Base-by-base conservation (phyloP, 805 yeast species). In the Candida silvicultrix region DNA sequence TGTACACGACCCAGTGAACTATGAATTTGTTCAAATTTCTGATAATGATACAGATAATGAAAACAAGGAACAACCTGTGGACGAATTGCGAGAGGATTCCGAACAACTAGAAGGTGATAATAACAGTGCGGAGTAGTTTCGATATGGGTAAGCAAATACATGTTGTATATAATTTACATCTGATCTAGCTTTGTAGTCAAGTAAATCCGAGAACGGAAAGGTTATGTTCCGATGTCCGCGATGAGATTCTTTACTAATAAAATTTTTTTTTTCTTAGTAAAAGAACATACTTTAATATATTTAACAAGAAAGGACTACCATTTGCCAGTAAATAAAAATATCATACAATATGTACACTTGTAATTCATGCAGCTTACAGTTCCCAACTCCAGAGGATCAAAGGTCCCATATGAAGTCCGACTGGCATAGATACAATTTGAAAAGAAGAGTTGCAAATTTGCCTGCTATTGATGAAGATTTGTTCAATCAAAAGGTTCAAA, bases 341-440 rank as follows among this genome's bases (percentile, higher is more conserved):
- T n/a, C n/a, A n/a, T n/a, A n/a, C n/a, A 37, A 37, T 2, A 37
- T 51, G 53, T 71, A 65, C 57, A 89, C 98, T 8, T 94, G 99
- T 72, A 87, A 89, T 63, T 83, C 96, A 21, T 94, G 99, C 65
- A 82, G 79, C 23, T 73, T 92, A 52, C 82, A 81, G 43, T 94
- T 94, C 57, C 78, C 82, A 23, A 67, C 79, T 11, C 80, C 95
- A 2, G 85, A 78, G 45, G 78, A 78, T 58, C 99, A 94, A 68
- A 75, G 98, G 56, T 69, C 71, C 43, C 99, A 94, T 63, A 94
- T 94, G 99, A 88, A 87, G 62, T 80, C 96, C 2, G 99, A 94
- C 50, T 94, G 99, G 99, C 99, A 94, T 66, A 78, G 98, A 59
- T 94, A 94, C 66, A 94, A 94, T 62, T 75, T 94, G 57, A 94